Base-by-base conservation (phyloP, 208 protist genomes). In the Porcisia deanei region DNA sequence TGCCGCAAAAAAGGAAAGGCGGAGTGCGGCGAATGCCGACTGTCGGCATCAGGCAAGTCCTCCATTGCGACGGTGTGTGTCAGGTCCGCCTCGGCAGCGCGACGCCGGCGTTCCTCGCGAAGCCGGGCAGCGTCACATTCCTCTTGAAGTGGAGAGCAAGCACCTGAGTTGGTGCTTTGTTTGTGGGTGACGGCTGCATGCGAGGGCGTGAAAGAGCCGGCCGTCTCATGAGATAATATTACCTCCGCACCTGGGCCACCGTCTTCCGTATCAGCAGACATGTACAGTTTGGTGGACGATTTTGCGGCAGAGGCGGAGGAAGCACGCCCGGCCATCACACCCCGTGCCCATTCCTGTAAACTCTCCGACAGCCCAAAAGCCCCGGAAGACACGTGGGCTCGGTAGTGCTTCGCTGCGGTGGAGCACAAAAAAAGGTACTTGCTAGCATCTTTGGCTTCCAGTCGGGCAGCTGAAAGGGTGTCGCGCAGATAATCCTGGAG, bases 1-100 rank as follows among this genome's bases (percentile, higher is more conserved):
- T 91, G 87, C 14, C 94, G 88, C 39, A 97, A 74, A 83, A 97
- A 97, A 2, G 94, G 94, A 79, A 95, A 97, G 14, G 89, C 91
- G 18, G 90, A 86, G 30, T 73, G 73, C 8, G 81, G 81, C 30
- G 76, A 54, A 60, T 74, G 72, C 3, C 76, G 76, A 41, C 20
- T 61, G 53, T 85, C 81, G 43, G 76, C 72, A 58, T 80, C 77
- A 18, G 77, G 77, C 57, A 86, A 68, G 55, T 91, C 90, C 30
- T 80, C 80, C 73, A 88, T 85, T 25, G 94, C 94, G 4, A 87
- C 77, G 3, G 91, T 92, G 63, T 90, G 81, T 14, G 84, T 80
- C 61, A 94, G 66, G 34, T 81, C 63, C 47, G 87, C 90, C 70
- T 77, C 61, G 57, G 82, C 83, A 52, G 87, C 91, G n/a, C 88